phyloP scores from a whole-genome alignment of 2,329 filamentous ascomycete species.

The Xylariaceae sp. region DNA sequence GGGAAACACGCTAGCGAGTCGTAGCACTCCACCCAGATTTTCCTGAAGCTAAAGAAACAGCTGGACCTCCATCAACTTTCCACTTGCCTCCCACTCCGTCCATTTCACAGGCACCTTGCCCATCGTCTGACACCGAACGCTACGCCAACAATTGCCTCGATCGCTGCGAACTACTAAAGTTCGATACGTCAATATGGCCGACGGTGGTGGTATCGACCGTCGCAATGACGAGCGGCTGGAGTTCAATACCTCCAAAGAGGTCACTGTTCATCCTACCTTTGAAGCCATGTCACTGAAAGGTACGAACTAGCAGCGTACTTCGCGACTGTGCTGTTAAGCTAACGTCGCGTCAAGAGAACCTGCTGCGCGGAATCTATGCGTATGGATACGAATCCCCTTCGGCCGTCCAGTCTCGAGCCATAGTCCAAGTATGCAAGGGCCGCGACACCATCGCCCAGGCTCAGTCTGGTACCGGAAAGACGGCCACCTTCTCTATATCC shows the following conservation, averaged over 20 bases:
- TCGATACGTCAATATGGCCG: conserved; percentile 80
- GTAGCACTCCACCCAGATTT: too few species aligned
- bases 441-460: conserved; percentile 98
- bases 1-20: too few species aligned
- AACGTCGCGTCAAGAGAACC: too few species aligned
- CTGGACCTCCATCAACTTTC: too few species aligned
- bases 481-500: conserved; percentile 91
- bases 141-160: too few species aligned
- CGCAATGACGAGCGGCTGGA: conserved; percentile 95
- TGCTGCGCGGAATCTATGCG: conserved; percentile 93
- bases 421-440: conserved; percentile 98
- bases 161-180: too few species aligned
- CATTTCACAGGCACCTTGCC: too few species aligned
- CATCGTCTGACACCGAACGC: too few species aligned
- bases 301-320: conserved; percentile 22
- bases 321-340: conserved; percentile 7
- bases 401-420: conserved; percentile 93
- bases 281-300: conserved; percentile 94
- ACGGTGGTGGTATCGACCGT: conserved; percentile 71
- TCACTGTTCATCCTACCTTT: conserved; percentile 88
- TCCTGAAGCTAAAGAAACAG: too few species aligned
- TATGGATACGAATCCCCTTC: conserved; percentile 98
- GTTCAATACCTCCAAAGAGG: conserved; percentile 96
- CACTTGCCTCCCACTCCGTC: too few species aligned
- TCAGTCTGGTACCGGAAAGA: conserved; percentile 95